Evolutionary conservation across 2,329 filamentous ascomycete species (phyloP).

Genomic region (Pseudocercospora musae): DNA sequence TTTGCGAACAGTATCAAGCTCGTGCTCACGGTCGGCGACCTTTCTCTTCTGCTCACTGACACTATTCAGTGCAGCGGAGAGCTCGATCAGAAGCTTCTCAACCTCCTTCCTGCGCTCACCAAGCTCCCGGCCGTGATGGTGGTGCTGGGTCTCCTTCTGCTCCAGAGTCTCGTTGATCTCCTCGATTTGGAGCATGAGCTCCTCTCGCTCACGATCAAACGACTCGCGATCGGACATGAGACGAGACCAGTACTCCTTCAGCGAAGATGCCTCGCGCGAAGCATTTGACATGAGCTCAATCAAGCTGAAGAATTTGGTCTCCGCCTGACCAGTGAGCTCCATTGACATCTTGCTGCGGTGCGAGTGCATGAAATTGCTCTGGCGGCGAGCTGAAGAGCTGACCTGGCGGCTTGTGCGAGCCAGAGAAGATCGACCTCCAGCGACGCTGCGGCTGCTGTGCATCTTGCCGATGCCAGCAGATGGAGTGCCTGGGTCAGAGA

Average conservation of each 20-base stretch:
- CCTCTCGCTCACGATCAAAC: constrained; percentile 31
- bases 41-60: constrained; percentile 29
- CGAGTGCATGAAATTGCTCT: constrained; percentile 26
- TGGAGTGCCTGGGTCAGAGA: constrained; percentile 22
- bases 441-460: constrained; percentile 10
- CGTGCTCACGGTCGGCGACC: constrained; percentile 30
- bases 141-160: constrained; percentile 25
- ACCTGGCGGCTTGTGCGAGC: constrained; percentile 21
- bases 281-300: constrained; percentile 34
- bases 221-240: constrained; percentile 32
- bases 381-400: constrained; percentile 21
- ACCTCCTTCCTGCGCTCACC: constrained; percentile 31
- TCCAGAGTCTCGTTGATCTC: constrained; percentile 30
- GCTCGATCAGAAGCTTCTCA: constrained; percentile 33
- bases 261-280: constrained; percentile 29
- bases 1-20: constrained; percentile 26
- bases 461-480: constrained; percentile 11
- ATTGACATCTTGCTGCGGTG: constrained; percentile 30
- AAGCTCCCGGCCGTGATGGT: constrained; percentile 26
- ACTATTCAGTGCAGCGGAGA: constrained; percentile 26
- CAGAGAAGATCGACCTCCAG: constrained; percentile 11
- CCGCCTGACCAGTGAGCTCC: constrained; percentile 31
- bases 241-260: constrained; percentile 32
- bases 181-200: constrained; percentile 30
- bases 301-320: constrained; percentile 33